Base-by-base conservation (phyloP, 1,284 basidiomycete genomes). In the Cryptococcus hybrid region DNA sequence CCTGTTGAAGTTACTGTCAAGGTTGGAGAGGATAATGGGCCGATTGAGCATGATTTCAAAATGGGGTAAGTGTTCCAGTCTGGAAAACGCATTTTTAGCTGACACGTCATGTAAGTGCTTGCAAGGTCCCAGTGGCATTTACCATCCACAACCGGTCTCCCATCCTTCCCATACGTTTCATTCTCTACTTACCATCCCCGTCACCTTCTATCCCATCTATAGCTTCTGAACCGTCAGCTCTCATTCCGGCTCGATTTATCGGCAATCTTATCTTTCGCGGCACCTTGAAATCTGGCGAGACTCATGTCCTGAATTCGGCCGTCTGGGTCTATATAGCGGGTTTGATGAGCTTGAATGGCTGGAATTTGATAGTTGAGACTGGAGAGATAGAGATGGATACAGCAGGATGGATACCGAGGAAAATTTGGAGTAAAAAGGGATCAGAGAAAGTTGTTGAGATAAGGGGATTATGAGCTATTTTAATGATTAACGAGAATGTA, bases 11-110 rank as follows among this genome's bases (percentile, higher is more conserved):
- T 71, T 7, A 60, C 64, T 24, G 60, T 68, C 5, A 42, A 43
- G 7, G 55, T 64, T n/a, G 52, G 54, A 11, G 57, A 73, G 80
- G 56, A 80, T 80, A 52, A 74, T 72, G 53, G 75, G 73, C 24
- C 63, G 0, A 60, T 86, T 12, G 67, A 75, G 52, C 87, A 89
- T 65, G 84, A 90, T 71, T 91, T 92, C 65, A 74, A 76, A 3
- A 67, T 76, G 61, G 87, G 86, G 90, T 90, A 62, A 59, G 84
- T 80, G 11, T 44, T 11, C 13, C 18, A 18, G 44, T 7, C 42
- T n/a, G 47, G 9, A 30, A 11, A 3, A 30, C 47, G 24, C 8
- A 39, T 5, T 36, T 15, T 18, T 24, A 7, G 43, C 30, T 49
- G 43, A 30, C 24, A 38, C 36, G 40, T 49, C n/a, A 47, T 24